Percentiles rank a stretch among this genome's conserved stretches.
These are phyloP conservation scores for Ilex asprella DNA, from an alignment of 257 asterid species.

Conservation along the genomic window DNA sequence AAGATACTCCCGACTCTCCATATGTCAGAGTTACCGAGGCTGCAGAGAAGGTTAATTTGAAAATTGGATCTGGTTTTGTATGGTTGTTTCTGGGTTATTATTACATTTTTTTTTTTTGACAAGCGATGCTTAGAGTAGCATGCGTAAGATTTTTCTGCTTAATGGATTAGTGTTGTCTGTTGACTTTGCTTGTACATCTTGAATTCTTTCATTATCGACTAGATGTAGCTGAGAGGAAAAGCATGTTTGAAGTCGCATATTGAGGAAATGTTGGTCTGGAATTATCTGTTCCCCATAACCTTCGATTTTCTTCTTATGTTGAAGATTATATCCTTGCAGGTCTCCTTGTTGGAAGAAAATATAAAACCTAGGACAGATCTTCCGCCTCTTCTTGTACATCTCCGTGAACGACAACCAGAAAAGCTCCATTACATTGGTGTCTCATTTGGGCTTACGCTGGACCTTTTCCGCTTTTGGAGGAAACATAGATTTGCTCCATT, in stretches of 20 bases:
- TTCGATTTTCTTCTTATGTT: neutral
- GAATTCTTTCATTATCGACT: too few relatives aligned
- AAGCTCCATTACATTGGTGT: slow-evolving; percentile 90
- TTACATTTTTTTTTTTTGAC: too few relatives aligned
- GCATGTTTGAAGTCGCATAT: too few relatives aligned
- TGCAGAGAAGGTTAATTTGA: slow-evolving; percentile 64
- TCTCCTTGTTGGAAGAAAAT: slow-evolving; percentile 78
- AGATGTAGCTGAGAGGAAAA: too few relatives aligned
- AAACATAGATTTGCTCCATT: slow-evolving; percentile 87
- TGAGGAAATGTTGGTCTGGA: too few relatives aligned
- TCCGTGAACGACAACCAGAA: slow-evolving; percentile 76
- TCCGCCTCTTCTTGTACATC: slow-evolving; percentile 87
- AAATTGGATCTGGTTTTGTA: neutral
- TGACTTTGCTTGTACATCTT: too few relatives aligned
- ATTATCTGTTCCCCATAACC: neutral
- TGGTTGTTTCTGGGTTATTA: neutral
- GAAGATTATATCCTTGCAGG: slow-evolving; percentile 33
- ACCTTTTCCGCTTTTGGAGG: slow-evolving; percentile 94
- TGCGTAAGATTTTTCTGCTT: too few relatives aligned
- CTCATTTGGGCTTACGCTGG: slow-evolving; percentile 86
- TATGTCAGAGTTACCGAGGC: slow-evolving; percentile 59
- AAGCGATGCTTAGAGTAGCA: too few relatives aligned
- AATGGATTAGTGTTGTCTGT: too few relatives aligned
- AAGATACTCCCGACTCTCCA: slow-evolving; percentile 43
- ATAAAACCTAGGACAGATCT: slow-evolving; percentile 68